phyloP scores from a whole-genome alignment of 768 basidiomycete species.

The Agrocybe pediades region DNA sequence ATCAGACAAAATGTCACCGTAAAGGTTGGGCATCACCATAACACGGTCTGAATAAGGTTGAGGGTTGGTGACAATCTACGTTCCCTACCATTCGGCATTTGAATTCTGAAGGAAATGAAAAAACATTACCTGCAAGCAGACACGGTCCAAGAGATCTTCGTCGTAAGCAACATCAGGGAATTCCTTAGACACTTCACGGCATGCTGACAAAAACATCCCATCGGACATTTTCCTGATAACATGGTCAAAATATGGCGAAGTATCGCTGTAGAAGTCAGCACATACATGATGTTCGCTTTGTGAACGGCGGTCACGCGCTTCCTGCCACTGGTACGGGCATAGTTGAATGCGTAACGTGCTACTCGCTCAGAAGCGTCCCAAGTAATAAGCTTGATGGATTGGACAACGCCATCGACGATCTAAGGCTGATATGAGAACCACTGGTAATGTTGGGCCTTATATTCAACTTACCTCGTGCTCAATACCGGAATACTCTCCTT shows the following conservation, averaged over 20 bases:
- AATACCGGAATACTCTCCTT: conserved; percentile 99
- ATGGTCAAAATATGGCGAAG: conserved; percentile 1
- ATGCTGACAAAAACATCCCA: conserved; percentile 98
- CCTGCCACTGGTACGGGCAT: conserved; percentile 86
- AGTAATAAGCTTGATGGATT: conserved; percentile 99
- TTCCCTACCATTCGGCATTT: no score
- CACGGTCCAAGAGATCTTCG: conserved; percentile 96
- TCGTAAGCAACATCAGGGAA: conserved; percentile 94
- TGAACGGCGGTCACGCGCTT: conserved; percentile 97
- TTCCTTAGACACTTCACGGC: conserved; percentile 93
- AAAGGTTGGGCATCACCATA: conserved; percentile 99
- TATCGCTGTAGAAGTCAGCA: conserved; percentile 9
- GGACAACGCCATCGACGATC: conserved; percentile 97
- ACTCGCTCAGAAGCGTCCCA: conserved; percentile 99
- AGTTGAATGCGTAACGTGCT: conserved; percentile 97
- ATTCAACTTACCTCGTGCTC: conserved; percentile 92
- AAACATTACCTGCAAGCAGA: conserved; percentile 78
- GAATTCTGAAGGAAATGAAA: not conserved
- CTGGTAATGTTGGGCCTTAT: not conserved
- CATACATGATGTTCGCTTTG: conserved; percentile 99
- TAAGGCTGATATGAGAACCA: conserved; percentile 25
- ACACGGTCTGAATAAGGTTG: conserved; percentile 92
- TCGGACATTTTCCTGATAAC: conserved; percentile 95
- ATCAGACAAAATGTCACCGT: conserved; percentile 94
- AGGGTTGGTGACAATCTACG: conserved; percentile 93